Conservation (phyloP, 768 basidiomycete genomes). For the Lactifluus hygrophoroides region DNA sequence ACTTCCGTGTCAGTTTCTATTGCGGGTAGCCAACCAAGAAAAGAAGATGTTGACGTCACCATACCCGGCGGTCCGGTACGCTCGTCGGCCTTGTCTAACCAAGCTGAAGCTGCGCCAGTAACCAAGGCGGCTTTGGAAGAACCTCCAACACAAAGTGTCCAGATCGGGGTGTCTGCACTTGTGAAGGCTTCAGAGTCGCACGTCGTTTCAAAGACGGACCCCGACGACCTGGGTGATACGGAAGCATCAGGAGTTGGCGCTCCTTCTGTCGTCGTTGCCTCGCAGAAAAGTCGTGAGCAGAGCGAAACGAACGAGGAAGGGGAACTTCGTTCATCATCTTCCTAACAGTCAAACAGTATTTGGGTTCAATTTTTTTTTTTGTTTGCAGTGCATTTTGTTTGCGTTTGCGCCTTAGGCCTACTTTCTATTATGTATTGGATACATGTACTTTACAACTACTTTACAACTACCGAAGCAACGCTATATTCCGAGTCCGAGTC, state of each 20-base stretch:
- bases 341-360: neutral
- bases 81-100: constrained; percentile 1
- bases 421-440: constrained; percentile 14
- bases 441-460: constrained; percentile 6
- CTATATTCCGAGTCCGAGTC: neutral
- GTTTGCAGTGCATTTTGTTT: neutral
- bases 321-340: constrained; percentile 1
- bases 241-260: neutral
- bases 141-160: neutral
- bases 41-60: constrained; percentile 7
- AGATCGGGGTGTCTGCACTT: neutral
- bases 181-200: constrained; percentile 1
- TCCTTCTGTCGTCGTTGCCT: neutral
- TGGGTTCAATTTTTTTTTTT: too few relatives aligned
- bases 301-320: constrained; percentile 14
- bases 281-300: constrained; percentile 5
- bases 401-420: neutral
- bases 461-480: neutral
- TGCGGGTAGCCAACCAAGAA: constrained; percentile 17
- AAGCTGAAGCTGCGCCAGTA: constrained; percentile 5
- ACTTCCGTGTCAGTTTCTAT: constrained; percentile 20
- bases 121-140: neutral
- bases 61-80: neutral
- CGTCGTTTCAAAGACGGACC: neutral
- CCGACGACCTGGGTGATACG: neutral